These are phyloP conservation scores for Maudiozyma pseudohumilis DNA, from an alignment of 805 yeast genomes.

Conservation along the genomic window DNA sequence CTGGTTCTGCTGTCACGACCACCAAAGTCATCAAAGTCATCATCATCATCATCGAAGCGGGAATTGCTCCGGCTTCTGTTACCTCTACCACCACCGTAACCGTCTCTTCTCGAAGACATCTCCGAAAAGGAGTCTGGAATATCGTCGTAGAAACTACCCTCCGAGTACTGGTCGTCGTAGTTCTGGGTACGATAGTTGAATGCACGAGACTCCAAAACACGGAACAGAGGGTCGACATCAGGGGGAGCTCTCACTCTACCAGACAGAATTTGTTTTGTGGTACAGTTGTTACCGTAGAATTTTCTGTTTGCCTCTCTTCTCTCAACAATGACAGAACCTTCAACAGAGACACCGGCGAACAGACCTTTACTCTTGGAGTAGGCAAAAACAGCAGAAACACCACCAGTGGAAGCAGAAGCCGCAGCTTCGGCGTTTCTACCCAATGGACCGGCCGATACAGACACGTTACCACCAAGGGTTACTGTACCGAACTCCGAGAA, in stretches of 20 bases:
- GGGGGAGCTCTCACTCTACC: slow-evolving; percentile 94
- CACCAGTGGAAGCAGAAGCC: slow-evolving; percentile 80
- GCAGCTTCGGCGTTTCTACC: slow-evolving; percentile 98
- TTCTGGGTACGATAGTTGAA: slow-evolving; percentile 47
- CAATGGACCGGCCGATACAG: slow-evolving; percentile 94
- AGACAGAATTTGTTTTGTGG: slow-evolving; percentile 72
- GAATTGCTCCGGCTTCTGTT: slow-evolving; percentile 8
- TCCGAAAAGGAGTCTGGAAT: slow-evolving; percentile 37
- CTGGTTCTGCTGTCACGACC: background rate
- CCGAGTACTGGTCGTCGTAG: slow-evolving; percentile 56
- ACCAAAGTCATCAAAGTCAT: slow-evolving; percentile 14
- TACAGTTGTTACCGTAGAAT: slow-evolving; percentile 81
- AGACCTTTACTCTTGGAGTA: slow-evolving; percentile 94
- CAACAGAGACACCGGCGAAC: slow-evolving; percentile 94
- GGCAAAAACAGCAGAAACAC: slow-evolving; percentile 84
- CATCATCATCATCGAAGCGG: slow-evolving; percentile 21
- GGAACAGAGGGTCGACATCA: slow-evolving; percentile 75
- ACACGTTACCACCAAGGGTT: slow-evolving; percentile 89
- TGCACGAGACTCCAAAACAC: slow-evolving; percentile 77
- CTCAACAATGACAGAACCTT: slow-evolving; percentile 93
- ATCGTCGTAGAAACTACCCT: slow-evolving; percentile 50
- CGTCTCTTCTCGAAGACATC: slow-evolving; percentile 21
- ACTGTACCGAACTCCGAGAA: slow-evolving; percentile 91
- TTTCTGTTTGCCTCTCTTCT: slow-evolving; percentile 95
- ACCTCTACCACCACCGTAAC: slow-evolving; percentile 21